Conservation (phyloP, 306 rosid species). For the Quercus glauca region DNA sequence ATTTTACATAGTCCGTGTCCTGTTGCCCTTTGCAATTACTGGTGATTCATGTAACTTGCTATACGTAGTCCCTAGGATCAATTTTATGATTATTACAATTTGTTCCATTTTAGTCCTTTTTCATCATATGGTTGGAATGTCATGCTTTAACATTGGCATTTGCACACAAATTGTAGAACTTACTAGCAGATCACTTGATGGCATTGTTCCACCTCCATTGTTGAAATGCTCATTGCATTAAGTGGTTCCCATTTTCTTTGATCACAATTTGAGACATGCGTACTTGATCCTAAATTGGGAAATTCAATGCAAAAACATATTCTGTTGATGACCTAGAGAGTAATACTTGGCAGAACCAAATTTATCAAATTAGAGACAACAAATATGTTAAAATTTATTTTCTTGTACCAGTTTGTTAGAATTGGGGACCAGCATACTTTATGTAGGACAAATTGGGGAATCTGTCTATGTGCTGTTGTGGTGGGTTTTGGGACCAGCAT, state of each 20-base stretch:
- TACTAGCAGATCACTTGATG: slow-evolving; percentile 9
- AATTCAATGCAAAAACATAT: slow-evolving; percentile 6
- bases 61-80: slow-evolving; percentile 7
- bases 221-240: slow-evolving; percentile 15
- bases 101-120: not conserved
- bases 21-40: slow-evolving; percentile 6
- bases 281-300: slow-evolving; percentile 3
- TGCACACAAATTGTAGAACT: slow-evolving; percentile 5
- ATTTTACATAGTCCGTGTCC: not conserved
- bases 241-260: slow-evolving; percentile 1
- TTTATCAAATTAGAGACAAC: not conserved
- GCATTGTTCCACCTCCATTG: slow-evolving; percentile 13
- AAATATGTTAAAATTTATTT: not conserved
- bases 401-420: too few species aligned
- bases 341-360: not conserved
- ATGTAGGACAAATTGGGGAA: too few species aligned
- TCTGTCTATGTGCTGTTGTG: too few species aligned
- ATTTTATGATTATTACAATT: slow-evolving; percentile 1
- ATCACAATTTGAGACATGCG: slow-evolving; percentile 2
- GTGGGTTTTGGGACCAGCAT: too few species aligned
- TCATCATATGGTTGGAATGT: slow-evolving; percentile 11
- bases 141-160: not conserved
- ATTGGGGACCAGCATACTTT: too few species aligned
- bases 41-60: not conserved
- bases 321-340: not conserved